Base-by-base conservation (phyloP, 345 rosid genomes). In the rapeseed (Brassica napus) region DNA sequence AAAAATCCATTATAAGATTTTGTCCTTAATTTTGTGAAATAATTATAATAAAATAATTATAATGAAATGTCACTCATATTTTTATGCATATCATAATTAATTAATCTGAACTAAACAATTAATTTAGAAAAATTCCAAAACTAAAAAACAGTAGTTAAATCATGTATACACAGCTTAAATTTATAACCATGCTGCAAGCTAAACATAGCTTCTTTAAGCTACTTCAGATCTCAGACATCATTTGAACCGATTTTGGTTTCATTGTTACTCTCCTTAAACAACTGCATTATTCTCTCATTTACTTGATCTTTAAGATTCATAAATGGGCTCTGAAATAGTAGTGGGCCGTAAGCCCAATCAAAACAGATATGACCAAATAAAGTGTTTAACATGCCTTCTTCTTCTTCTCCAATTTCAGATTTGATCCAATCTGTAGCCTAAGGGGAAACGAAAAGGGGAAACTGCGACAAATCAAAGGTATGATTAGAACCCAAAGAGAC, bases 341-440 rank as follows among this genome's bases (percentile, higher is more conserved):
- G 16, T 55, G 26, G 30, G 60, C 60, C 4, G 18, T 8, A 16
- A 16, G 26, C 24, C 60, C 60, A 55, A 16, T 2, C 23, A 55
- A 55, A 15, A 15, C 6, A 47, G 54, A 47, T 47, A 47, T 47
- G 54, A 47, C 54, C 54, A 39, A 39, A 10, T 39, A 39, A 39
- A 39, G 14, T 49, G 57, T 49, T 49, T 18, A 49, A 49, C 18
- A 4, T 21, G 15, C 5, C 44, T 34, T 65, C 18, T 31, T 14
- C 65, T 47, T 47, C 65, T 34, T 26, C 21, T 65, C 18, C 81
- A 63, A 34, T 70, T 39, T 65, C 81, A 57, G 81, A 65, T 65
- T 65, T 28, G 81, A 71, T 54, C 11, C 10, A 47, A 30, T 77
- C 63, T n/a, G 12, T 18, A 1, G 62, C 64, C 5, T 15, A 44